Conservation (phyloP, 257 asterid species). For the Knoxia roxburghii region DNA sequence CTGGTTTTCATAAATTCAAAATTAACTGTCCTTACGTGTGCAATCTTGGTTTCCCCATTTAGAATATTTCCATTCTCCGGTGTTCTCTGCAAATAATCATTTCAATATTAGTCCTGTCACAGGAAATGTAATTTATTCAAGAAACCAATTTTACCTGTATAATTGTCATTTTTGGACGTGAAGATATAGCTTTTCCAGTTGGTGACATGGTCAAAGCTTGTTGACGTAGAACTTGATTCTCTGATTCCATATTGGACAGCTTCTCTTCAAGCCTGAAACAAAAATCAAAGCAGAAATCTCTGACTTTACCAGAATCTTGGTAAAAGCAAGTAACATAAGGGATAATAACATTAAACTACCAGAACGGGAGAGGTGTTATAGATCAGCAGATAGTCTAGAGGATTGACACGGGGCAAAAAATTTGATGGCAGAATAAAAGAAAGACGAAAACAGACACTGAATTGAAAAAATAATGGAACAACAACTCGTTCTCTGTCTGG, state of each 20-base stretch:
- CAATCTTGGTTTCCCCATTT: constrained; percentile 57
- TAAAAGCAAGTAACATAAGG: not conserved
- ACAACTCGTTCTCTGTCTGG: not conserved
- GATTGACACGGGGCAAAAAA: not conserved
- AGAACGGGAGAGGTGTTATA: not conserved
- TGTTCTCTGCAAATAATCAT: constrained; percentile 61
- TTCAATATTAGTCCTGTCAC: constrained; percentile 24
- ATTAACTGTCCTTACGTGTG: constrained; percentile 37
- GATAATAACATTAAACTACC: not conserved
- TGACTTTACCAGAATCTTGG: not conserved
- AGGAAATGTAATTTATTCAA: constrained; percentile 15
- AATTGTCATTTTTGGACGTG: constrained; percentile 68
- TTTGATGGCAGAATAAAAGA: not conserved
- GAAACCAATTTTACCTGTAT: constrained; percentile 50
- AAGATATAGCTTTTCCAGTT: constrained; percentile 70
- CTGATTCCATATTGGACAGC: constrained; percentile 85
- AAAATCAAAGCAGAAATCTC: constrained; percentile 10
- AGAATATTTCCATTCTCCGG: constrained; percentile 64
- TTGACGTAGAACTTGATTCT: constrained; percentile 97
- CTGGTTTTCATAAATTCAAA: not conserved
- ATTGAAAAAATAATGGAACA: not conserved
- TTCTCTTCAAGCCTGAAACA: constrained; percentile 88
- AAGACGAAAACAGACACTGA: not conserved
- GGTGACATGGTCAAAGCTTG: constrained; percentile 97
- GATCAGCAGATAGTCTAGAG: not conserved